A percentile compares a stretch with the other conserved stretches of the same genome.
Evolutionary conservation across 441 rosid species (phyloP).

Genomic region (Aleurites moluccanus): DNA sequence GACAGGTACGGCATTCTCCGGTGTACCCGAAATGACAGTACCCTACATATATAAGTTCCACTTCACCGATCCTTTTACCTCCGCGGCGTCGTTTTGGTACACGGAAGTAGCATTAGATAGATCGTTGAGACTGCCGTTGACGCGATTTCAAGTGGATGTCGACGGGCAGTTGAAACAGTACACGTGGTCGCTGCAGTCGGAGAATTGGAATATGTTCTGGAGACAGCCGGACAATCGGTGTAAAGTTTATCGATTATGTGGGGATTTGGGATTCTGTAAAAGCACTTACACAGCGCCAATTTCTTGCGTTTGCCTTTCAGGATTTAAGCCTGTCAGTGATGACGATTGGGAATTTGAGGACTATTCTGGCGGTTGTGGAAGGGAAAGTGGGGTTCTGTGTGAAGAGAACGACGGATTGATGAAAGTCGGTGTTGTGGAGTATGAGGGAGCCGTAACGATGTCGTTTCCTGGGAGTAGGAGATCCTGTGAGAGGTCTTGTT

Average conservation of each 20-base stretch:
- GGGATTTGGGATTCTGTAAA: slow-evolving; percentile 60
- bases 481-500: slow-evolving; percentile 52
- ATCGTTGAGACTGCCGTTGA: slow-evolving; percentile 41
- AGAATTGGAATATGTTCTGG: slow-evolving; percentile 79
- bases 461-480: slow-evolving; percentile 45
- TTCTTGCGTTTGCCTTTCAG: slow-evolving; percentile 61
- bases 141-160: slow-evolving; percentile 51
- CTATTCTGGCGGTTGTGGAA: slow-evolving; percentile 53
- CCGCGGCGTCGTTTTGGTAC: slow-evolving; percentile 69
- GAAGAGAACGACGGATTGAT: slow-evolving; percentile 44
- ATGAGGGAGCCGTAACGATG: slow-evolving; percentile 37
- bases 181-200: slow-evolving; percentile 62
- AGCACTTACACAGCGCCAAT: slow-evolving; percentile 18
- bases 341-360: slow-evolving; percentile 54
- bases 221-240: slow-evolving; percentile 65
- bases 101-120: slow-evolving; percentile 42
- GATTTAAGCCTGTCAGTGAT: slow-evolving; percentile 50
- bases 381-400: slow-evolving; percentile 38
- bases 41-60: slow-evolving; percentile 69
- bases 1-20: slow-evolving; percentile 58
- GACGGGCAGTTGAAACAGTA: slow-evolving; percentile 64
- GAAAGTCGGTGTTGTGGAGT: slow-evolving; percentile 45
- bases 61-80: slow-evolving; percentile 50
- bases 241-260: slow-evolving; percentile 65
- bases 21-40: slow-evolving; percentile 75